Conservation (phyloP, 2,329 filamentous ascomycete genomes). For the Lecanicillium sp. region DNA sequence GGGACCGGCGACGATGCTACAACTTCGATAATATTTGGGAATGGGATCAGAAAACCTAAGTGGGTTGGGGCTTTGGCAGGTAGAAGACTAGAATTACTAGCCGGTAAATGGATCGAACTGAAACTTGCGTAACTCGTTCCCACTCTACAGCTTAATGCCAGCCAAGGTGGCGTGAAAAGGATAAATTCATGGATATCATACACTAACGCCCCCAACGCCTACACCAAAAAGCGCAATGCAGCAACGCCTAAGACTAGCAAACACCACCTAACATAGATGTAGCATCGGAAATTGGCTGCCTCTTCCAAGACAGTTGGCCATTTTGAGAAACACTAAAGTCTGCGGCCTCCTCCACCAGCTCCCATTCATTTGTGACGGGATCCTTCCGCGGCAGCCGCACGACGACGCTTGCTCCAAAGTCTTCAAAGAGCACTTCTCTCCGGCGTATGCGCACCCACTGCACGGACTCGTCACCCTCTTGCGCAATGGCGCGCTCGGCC, state of each 20-base stretch:
- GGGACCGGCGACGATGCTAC: too few species aligned
- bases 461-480: conserved; percentile 23
- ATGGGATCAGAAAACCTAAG: too few species aligned
- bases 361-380: conserved; percentile 23
- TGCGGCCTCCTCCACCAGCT: conserved; percentile 29
- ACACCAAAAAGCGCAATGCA: neutral
- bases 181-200: neutral
- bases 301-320: conserved; percentile 25
- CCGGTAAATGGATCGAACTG: too few species aligned
- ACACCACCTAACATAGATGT: conserved; percentile 22
- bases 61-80: too few species aligned
- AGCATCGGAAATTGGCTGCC: conserved; percentile 27
- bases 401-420: conserved; percentile 27
- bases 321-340: conserved; percentile 21
- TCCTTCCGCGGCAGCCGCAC: conserved; percentile 27
- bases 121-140: too few species aligned
- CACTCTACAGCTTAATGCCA: too few species aligned
- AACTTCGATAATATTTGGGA: too few species aligned
- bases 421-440: conserved; percentile 30
- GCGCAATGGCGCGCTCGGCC: conserved; percentile 23
- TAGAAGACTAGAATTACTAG: too few species aligned
- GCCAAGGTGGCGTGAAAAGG: too few species aligned
- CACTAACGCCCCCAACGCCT: neutral
- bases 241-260: conserved; percentile 16
- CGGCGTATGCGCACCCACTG: conserved; percentile 31